Base-by-base conservation (phyloP, 139 green algal genomes). In the Tetraselmis chui region DNA sequence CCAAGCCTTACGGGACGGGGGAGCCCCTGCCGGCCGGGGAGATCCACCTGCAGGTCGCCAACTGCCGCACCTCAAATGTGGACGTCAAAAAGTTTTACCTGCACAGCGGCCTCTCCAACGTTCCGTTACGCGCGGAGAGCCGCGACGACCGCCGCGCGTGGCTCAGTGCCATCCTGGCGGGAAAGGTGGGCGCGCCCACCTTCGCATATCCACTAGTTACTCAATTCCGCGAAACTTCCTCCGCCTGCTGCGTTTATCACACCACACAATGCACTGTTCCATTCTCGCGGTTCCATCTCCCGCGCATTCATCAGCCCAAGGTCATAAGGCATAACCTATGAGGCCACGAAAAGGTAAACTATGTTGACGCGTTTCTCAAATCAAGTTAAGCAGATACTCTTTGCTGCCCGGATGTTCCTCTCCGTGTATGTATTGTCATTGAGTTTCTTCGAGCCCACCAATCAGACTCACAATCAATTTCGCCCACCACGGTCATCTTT, bases 51-150 rank as follows among this genome's bases (percentile, higher is more conserved):
- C 86, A 95, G 90, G 86, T 95, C 26, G 82, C 87, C 25, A 88
- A 74, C 27, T 27, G 97, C 2, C 81, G 85, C 0, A 84, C 89
- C 18, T 92, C 85, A 2, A 28, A 85, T 0, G 91, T 92, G 31
- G 87, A 91, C 81, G 80, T 88, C 76, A 97, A 96, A 1, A 87
- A 89, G 83, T 92, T 97, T 78, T 97, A 96, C 81, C 79, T 97
- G 23, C 80, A 93, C 84, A 93, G 67, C 76, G 89, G 92, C 76
- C 92, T 85, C 5, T 86, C 82, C 27, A 90, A 79, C 18, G 59
- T 96, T 2, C 59, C 83, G 24, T 80, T 95, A 75, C 84, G 88
- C 1, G 89, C 93, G 25, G 93, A 96, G 81, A 89, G 30, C 28
- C 31, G 74, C 83, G 31, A 88, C 86, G 92, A 93, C 77, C 78